A percentile compares a stretch with the other conserved stretches of the same genome.
phyloP scores from a whole-genome alignment of 2,329 filamentous ascomycete species.

The Helotiales sp. region DNA sequence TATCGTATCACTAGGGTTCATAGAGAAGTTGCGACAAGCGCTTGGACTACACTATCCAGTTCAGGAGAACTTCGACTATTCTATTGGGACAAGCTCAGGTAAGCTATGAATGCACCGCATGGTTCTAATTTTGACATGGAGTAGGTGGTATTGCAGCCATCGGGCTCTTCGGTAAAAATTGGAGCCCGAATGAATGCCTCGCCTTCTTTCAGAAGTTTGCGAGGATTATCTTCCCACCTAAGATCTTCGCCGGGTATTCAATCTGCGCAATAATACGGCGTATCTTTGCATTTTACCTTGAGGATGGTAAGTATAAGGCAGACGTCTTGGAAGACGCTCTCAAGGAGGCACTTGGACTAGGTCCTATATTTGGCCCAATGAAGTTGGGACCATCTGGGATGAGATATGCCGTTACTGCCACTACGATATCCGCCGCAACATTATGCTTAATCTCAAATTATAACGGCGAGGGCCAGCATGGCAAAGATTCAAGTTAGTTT shows the following conservation, averaged over 20 bases:
- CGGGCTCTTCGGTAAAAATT: conserved; percentile 21
- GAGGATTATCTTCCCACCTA: conserved; percentile 15
- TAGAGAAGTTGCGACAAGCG: conserved; percentile 24
- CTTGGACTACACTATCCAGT: conserved; percentile 22
- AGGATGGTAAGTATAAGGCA: conserved; percentile 23
- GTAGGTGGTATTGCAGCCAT: conserved; percentile 21
- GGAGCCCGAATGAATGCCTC: conserved; percentile 15
- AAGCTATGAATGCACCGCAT: neutral
- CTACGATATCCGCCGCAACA: conserved; percentile 23
- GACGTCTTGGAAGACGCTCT: conserved; percentile 20
- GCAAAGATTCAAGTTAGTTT: conserved; percentile 21
- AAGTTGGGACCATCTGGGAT: conserved; percentile 18
- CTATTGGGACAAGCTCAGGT: conserved; percentile 31
- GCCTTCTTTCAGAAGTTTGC: conserved; percentile 21
- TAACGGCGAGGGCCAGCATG: conserved; percentile 19
- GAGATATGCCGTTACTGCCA: conserved; percentile 26
- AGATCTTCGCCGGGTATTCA: conserved; percentile 1
- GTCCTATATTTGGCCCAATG: conserved; percentile 17
- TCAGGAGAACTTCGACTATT: conserved; percentile 29
- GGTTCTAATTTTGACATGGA: conserved; percentile 5
- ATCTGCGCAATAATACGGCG: conserved; percentile 14
- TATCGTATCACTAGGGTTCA: conserved; percentile 27
- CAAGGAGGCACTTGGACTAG: conserved; percentile 16
- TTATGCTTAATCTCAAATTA: conserved; percentile 29
- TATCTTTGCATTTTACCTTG: conserved; percentile 17